Conservation (phyloP, 805 yeast genomes). For the Scheffersomyces stipitis region DNA sequence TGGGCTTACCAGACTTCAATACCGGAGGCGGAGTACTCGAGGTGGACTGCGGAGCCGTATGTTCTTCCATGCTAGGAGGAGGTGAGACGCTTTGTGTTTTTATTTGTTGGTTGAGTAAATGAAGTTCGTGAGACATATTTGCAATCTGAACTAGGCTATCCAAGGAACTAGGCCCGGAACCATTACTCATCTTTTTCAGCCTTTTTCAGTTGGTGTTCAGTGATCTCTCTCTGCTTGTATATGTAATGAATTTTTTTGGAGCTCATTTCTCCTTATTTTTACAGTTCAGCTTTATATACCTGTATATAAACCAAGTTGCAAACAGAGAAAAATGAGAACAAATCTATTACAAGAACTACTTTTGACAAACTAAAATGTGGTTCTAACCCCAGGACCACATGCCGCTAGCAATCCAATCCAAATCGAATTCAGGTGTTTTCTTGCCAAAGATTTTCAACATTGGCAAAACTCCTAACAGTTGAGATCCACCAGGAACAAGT, state of each 20-base stretch:
- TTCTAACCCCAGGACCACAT: conserved; percentile 28
- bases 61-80: conserved; percentile 3
- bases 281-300: too few species aligned
- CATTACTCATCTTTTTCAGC: conserved; percentile 10
- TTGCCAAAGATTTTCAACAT: conserved; percentile 35
- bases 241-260: too few species aligned
- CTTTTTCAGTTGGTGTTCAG: too few species aligned
- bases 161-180: conserved; percentile 26
- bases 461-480: conserved; percentile 25
- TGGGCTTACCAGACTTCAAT: conserved; percentile 25
- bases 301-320: too few species aligned
- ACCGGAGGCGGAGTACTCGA: conserved; percentile 5
- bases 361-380: too few species aligned
- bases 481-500: conserved; percentile 19
- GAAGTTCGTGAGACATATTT: conserved; percentile 43
- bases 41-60: neutral
- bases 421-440: conserved; percentile 23
- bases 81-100: conserved; percentile 9
- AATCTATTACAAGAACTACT: too few species aligned
- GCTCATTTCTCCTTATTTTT: too few species aligned
- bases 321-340: too few species aligned
- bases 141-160: conserved; percentile 45
- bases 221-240: too few species aligned
- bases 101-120: conserved; percentile 26
- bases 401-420: conserved; percentile 40